Conservation (phyloP, 2,329 filamentous ascomycete genomes). For the Alternaria postmessia region DNA sequence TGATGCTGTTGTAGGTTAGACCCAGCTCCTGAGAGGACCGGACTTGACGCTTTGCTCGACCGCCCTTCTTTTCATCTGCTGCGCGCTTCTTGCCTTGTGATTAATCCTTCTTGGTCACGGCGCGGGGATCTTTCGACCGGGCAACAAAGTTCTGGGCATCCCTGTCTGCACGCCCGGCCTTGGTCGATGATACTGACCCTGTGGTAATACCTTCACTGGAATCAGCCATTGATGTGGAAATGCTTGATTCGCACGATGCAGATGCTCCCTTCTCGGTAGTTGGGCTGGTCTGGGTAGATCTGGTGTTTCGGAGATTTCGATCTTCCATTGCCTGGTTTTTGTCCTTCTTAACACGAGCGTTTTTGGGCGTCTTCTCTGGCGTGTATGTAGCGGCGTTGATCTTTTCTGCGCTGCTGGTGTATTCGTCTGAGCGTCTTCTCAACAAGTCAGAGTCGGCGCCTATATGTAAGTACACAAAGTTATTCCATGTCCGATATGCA, state of each 20-base stretch:
- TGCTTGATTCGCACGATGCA: neutral
- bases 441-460: neutral
- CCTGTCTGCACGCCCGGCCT: neutral
- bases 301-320: neutral
- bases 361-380: neutral
- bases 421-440: neutral
- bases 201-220: neutral
- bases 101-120: neutral
- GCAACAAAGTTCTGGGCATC: neutral
- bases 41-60: neutral
- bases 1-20: constrained; percentile 22
- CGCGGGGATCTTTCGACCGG: constrained; percentile 1
- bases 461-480: neutral
- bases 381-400: neutral
- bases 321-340: neutral
- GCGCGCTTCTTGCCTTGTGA: constrained; percentile 1
- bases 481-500: neutral
- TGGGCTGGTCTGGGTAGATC: neutral
- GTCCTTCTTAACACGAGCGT: neutral
- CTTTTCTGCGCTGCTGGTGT: neutral
- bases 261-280: neutral
- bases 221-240: neutral
- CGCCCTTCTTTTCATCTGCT: neutral
- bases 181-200: neutral
- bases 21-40: neutral